These are phyloP conservation scores for Zelonia costaricensis DNA, from an alignment of 208 protist genomes.

Conservation along the genomic window DNA sequence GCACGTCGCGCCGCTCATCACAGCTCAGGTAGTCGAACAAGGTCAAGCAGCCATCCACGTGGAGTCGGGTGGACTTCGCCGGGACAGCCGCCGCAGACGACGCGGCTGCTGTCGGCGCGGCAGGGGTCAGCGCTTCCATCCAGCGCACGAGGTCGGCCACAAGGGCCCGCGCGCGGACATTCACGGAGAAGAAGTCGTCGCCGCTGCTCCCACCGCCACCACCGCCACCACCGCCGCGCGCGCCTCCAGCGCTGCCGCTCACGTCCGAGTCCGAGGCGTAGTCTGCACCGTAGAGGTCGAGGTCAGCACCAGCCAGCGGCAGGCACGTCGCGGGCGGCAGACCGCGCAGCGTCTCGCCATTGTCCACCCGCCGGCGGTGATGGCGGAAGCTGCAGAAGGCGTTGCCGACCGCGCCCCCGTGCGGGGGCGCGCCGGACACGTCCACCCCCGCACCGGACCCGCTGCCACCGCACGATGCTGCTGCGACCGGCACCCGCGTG, in stretches of 20 bases:
- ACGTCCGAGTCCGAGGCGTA: constrained; percentile 35
- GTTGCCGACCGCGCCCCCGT: not conserved
- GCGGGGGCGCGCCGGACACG: not conserved
- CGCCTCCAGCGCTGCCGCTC: not conserved
- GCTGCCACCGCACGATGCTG: not conserved
- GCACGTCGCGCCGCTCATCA: constrained; percentile 26
- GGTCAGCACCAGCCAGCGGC: constrained; percentile 21
- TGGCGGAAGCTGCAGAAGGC: constrained; percentile 18
- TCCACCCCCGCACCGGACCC: not conserved
- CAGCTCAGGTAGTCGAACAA: constrained; percentile 37
- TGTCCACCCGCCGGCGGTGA: constrained; percentile 18
- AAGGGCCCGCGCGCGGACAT: constrained; percentile 43
- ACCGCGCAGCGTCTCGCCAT: constrained; percentile 11
- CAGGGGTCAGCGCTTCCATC: constrained; percentile 28
- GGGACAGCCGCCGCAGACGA: not conserved
- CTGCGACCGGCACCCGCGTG: not conserved
- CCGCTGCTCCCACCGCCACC: not conserved
- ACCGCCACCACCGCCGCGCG: not conserved
- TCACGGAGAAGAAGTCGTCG: constrained; percentile 43
- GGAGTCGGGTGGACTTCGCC: not conserved
- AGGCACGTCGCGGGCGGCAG: constrained; percentile 4
- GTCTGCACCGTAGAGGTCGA: constrained; percentile 42
- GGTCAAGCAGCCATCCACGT: not conserved
- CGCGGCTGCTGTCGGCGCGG: not conserved
- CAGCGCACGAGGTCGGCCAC: constrained; percentile 31